A percentile compares a stretch with the other conserved stretches of the same genome.
Evolutionary conservation across 2,329 filamentous ascomycete genomes (phyloP).

Genomic region (Botrytis porri): DNA sequence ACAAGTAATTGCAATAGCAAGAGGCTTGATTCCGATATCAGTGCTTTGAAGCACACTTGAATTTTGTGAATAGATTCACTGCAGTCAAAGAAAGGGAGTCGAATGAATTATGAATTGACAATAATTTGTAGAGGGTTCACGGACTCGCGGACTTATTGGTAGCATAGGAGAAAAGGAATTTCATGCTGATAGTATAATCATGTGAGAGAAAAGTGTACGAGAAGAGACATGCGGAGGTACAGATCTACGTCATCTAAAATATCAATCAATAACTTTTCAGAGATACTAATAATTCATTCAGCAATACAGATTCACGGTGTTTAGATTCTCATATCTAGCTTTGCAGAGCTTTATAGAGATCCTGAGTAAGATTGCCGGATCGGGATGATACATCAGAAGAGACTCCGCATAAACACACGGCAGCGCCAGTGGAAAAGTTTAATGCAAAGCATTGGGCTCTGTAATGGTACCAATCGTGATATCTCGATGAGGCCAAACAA

Average conservation of each 20-base stretch:
- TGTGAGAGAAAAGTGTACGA: no score
- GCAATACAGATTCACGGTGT: accelerated
- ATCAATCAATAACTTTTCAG: neutral
- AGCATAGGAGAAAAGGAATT: neutral
- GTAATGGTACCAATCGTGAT: neutral
- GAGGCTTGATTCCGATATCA: neutral
- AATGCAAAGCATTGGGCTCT: neutral
- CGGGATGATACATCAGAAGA: neutral
- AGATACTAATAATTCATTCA: accelerated
- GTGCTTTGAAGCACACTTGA: neutral
- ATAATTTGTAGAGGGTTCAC: neutral
- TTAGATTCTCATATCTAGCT: neutral
- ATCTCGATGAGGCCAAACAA: neutral
- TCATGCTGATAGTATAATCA: neutral
- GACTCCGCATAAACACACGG: neutral
- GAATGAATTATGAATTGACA: neutral
- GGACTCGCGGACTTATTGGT: neutral
- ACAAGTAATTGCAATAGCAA: neutral
- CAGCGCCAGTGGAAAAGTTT: neutral
- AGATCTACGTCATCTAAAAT: neutral
- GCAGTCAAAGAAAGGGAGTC: accelerated
- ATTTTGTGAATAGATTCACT: neutral
- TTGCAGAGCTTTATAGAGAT: neutral
- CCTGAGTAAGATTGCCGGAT: neutral
- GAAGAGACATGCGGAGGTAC: neutral